These are phyloP conservation scores for Pythium volutum DNA, from an alignment of 352 stramenopile genomes.

Conservation along the genomic window DNA sequence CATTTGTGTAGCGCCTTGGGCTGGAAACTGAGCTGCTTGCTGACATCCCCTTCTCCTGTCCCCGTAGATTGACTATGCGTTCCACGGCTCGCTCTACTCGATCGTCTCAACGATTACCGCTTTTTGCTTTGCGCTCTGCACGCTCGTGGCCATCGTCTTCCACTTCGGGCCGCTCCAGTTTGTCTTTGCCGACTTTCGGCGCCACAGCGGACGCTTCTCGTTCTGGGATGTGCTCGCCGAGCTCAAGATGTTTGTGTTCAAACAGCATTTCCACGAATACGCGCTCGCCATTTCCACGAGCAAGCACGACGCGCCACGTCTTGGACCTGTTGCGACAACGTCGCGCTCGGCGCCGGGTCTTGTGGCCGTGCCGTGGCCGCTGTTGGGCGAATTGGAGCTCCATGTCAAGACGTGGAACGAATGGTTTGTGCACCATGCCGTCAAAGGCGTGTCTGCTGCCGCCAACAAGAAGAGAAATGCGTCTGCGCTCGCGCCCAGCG, in stretches of 20 bases:
- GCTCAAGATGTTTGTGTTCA: constrained; percentile 26
- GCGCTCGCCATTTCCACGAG: constrained; percentile 7
- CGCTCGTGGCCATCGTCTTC: constrained; percentile 69
- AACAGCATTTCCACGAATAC: constrained; percentile 32
- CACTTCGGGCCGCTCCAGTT: constrained; percentile 77
- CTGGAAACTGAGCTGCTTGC: neutral
- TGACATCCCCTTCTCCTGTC: constrained; percentile 8
- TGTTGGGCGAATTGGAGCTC: constrained; percentile 53
- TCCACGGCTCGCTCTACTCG: constrained; percentile 71
- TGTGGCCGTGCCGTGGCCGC: constrained; percentile 51
- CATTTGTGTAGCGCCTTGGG: no score
- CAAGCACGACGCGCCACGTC: neutral
- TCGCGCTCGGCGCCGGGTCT: constrained; percentile 1
- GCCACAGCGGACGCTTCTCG: constrained; percentile 12
- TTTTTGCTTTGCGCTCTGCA: constrained; percentile 66
- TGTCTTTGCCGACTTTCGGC: constrained; percentile 59
- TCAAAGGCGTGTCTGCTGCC: constrained; percentile 12
- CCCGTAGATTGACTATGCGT: constrained; percentile 71
- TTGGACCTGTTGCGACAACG: constrained; percentile 7
- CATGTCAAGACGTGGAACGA: constrained; percentile 68
- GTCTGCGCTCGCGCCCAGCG: constrained; percentile 11
- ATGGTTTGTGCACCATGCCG: constrained; percentile 50
- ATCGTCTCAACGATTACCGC: constrained; percentile 57
- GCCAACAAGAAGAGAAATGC: constrained; percentile 11
- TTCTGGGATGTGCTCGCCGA: constrained; percentile 12